Percentiles rank a stretch among this genome's conserved stretches.
phyloP scores from a whole-genome alignment of 306 rosid species.

The Cicer judaicum region DNA sequence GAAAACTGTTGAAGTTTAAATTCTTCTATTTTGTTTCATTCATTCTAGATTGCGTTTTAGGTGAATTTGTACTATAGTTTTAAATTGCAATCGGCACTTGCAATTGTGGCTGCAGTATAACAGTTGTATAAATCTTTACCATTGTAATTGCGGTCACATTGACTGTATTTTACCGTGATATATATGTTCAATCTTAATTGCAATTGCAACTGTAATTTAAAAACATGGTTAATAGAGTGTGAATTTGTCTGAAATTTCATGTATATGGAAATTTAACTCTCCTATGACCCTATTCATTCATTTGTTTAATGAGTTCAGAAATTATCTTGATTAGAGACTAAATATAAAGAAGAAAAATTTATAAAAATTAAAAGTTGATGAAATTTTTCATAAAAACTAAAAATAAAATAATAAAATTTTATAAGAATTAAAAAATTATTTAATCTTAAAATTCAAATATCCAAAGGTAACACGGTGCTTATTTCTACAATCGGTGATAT shows the following conservation, averaged over 20 bases:
- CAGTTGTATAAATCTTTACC: no score
- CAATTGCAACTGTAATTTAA: no score
- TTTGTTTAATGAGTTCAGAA: constrained; percentile 36
- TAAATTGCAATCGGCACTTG: no score
- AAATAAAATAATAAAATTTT: no score
- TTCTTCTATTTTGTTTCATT: constrained; percentile 33
- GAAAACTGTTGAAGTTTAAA: constrained; percentile 71
- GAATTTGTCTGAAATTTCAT: constrained; percentile 24
- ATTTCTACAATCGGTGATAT: background rate
- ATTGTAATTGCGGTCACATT: no score
- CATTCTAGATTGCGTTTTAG: constrained; percentile 38
- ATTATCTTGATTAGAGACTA: background rate
- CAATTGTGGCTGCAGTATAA: no score
- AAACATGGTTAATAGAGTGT: background rate
- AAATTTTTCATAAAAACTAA: no score
- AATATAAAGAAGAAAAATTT: no score
- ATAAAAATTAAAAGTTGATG: no score
- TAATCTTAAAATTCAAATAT: background rate
- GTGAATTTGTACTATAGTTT: background rate
- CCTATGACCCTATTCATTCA: constrained; percentile 20
- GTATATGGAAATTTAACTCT: constrained; percentile 20
- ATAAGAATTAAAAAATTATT: no score
- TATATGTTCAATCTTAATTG: no score
- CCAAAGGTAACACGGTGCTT: background rate
- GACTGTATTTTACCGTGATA: no score